A percentile compares a stretch with the other conserved stretches of the same genome.
These are phyloP conservation scores for Staphylotrichum longicolle DNA, from an alignment of 495 filamentous ascomycete species.

Conservation along the genomic window DNA sequence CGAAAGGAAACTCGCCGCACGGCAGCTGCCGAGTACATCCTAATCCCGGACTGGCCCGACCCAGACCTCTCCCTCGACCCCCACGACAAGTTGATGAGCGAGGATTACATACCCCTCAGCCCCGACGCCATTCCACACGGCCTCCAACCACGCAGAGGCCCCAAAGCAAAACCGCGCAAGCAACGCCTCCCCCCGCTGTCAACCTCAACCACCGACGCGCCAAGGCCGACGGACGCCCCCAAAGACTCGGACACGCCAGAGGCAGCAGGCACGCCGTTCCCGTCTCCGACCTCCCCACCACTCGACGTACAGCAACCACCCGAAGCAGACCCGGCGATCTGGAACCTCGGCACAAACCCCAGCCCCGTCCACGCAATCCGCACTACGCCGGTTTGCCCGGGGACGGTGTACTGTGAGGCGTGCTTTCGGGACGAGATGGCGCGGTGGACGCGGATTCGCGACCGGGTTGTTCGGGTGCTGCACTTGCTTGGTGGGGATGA, in stretches of 20 bases:
- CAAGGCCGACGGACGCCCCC: too few species aligned
- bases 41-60: too few species aligned
- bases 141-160: neutral
- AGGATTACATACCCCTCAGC: neutral
- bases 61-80: neutral
- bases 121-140: neutral
- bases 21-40: too few species aligned
- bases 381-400: neutral
- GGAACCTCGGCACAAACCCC: neutral
- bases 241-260: too few species aligned
- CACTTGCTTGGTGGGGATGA: constrained; percentile 10
- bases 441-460: constrained; percentile 5
- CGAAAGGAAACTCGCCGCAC: too few species aligned
- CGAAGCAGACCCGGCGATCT: constrained; percentile 6
- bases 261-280: too few species aligned
- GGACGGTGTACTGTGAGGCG: constrained; percentile 13
- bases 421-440: constrained; percentile 16
- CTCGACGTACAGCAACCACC: neutral
- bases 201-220: neutral
- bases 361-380: neutral
- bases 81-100: constrained; percentile 7
- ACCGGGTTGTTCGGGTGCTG: neutral
- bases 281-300: neutral
- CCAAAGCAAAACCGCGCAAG: neutral
- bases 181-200: neutral